These are phyloP conservation scores for Musa beccarii DNA, from an alignment of 176 grass and related monocot species.

Conservation along the genomic window DNA sequence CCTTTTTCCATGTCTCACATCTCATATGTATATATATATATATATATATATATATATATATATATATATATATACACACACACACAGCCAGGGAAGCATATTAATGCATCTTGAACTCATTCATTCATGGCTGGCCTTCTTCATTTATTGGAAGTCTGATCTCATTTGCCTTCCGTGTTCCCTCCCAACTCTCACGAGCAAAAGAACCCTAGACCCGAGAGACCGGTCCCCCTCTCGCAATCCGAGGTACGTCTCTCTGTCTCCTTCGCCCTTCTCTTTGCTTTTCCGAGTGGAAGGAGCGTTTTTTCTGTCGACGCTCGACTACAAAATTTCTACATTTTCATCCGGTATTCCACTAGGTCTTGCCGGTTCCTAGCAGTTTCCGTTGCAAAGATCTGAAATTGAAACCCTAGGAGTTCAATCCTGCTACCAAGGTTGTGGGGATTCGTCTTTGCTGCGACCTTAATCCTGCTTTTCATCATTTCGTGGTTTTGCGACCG, in stretches of 20 bases:
- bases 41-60: too few relatives aligned
- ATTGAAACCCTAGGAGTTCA: neutral
- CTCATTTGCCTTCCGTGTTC: neutral
- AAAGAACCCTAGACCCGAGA: slow-evolving; percentile 5
- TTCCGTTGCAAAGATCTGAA: neutral
- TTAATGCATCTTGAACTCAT: too few relatives aligned
- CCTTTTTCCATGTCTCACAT: too few relatives aligned
- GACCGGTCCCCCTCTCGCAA: neutral
- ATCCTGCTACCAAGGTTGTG: neutral
- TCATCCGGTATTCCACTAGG: neutral
- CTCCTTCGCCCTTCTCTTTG: neutral
- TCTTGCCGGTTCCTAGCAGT: neutral
- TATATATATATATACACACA: too few relatives aligned
- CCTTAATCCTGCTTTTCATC: neutral
- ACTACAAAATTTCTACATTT: neutral
- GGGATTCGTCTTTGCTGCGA: neutral
- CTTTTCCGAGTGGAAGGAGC: neutral
- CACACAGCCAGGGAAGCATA: too few relatives aligned
- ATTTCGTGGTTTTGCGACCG: neutral
- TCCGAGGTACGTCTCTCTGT: neutral
- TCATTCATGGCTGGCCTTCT: too few relatives aligned
- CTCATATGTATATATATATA: too few relatives aligned
- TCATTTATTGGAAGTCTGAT: too few relatives aligned
- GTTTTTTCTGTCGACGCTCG: neutral
- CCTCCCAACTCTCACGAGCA: neutral